Conservation (phyloP, 768 basidiomycete genomes). For the Suillus subaureus region DNA sequence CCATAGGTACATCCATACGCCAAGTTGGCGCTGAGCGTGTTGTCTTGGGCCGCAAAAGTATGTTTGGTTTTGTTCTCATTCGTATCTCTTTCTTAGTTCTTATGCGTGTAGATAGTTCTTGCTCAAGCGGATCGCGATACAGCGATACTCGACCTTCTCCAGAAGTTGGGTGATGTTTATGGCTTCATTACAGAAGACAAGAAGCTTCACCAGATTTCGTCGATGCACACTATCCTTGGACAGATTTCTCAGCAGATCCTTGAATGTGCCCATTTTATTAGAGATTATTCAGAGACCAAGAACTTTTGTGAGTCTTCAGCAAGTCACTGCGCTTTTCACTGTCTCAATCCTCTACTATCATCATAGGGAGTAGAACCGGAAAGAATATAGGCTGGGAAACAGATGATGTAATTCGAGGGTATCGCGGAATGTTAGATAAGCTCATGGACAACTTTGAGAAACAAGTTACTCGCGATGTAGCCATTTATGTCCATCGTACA, state of each 20-base stretch:
- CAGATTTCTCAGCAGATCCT: not conserved
- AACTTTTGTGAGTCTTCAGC: slow-evolving; percentile 6
- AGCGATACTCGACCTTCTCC: slow-evolving; percentile 6
- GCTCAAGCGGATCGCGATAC: too few relatives aligned
- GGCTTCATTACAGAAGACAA: slow-evolving; percentile 6
- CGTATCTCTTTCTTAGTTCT: too few relatives aligned
- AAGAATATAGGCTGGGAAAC: not conserved
- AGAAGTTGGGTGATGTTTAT: slow-evolving; percentile 8
- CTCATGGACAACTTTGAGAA: slow-evolving; percentile 1
- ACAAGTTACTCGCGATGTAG: not conserved
- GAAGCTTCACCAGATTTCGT: slow-evolving; percentile 2
- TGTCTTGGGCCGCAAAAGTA: slow-evolving; percentile 6
- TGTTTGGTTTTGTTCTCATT: not conserved
- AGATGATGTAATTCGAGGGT: not conserved
- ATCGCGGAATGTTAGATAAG: not conserved
- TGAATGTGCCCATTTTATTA: slow-evolving; percentile 12
- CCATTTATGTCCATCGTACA: not conserved
- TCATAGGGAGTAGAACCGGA: not conserved
- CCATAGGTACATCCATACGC: slow-evolving; percentile 9
- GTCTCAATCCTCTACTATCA: not conserved
- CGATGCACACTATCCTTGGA: slow-evolving; percentile 1
- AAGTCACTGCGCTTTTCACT: not conserved
- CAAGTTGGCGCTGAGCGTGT: slow-evolving; percentile 2
- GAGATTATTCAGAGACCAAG: slow-evolving; percentile 8
- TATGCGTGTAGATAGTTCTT: too few relatives aligned